Evolutionary conservation across 371 early-diverging fungal genomes (phyloP), one percentile per base, ranked within the genome.

Genomic region (Rhizopus arrhizus): DNA sequence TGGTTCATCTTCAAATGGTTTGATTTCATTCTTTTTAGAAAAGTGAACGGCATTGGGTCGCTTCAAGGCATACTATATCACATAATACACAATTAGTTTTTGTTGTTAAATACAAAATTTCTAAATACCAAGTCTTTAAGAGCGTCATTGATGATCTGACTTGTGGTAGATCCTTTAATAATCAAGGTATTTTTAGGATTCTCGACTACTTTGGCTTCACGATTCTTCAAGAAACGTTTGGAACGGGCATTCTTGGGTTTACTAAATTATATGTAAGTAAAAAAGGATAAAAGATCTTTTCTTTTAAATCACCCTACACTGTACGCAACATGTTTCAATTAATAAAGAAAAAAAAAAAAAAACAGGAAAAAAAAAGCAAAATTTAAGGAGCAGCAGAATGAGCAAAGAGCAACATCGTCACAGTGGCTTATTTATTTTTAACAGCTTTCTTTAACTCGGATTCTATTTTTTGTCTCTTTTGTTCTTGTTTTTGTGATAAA

Each of bases 1-100:
- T 38, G 90, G 85, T 13, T 92, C 89, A 66, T 96, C 95, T 54
- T 98, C 99, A 69, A 99, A 99, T 9, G 98, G 99, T 53, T 91
- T 92, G 60, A 98, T 83, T 62, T 93, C 91, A 70, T 98, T 98
- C 77, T 93, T 95, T 70, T 95, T 95, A 53, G 85, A 76, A 70
- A 98, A 96, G 59, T 90, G 84, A 55, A 95, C 76, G 12, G 89
- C 94, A 54, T 95, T 80, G 5, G 98, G 94, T 68, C 93, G 92
- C 77, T 95, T 95, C 55, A 98, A 80, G 54, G 91, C 76, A 72
- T 91, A 94, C 91, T 94, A 72, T 5, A 45, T 66, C 65, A 7
- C 7, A 45, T 51, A 41, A 12, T 35, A 45, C 5, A 47, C 5
- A n/a, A 4, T 43, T 43, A n/a, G 43, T 43, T 11, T 43, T 29